These are phyloP conservation scores for Punica granatum DNA, from an alignment of 345 rosid genomes.

Conservation along the genomic window DNA sequence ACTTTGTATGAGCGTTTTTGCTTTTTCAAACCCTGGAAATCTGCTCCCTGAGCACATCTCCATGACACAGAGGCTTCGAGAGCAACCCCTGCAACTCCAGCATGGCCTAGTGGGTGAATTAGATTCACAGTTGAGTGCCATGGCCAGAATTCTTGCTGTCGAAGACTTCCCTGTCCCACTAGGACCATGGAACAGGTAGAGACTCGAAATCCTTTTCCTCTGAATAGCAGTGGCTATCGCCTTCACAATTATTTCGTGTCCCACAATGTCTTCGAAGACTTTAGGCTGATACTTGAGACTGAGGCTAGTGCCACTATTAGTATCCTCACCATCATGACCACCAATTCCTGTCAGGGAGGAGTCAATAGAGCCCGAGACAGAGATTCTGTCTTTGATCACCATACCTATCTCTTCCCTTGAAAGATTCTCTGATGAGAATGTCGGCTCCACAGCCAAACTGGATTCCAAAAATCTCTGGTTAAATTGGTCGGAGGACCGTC, in stretches of 20 bases:
- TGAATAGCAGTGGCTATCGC: slow-evolving; percentile 17
- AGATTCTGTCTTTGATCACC: background rate
- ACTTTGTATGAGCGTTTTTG: slow-evolving; percentile 23
- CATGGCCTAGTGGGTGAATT: slow-evolving; percentile 14
- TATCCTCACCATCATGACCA: background rate
- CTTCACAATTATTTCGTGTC: slow-evolving; percentile 20
- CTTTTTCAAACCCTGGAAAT: slow-evolving; percentile 21
- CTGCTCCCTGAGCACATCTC: slow-evolving; percentile 21
- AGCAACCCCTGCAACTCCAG: slow-evolving; percentile 27
- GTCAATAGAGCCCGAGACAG: background rate
- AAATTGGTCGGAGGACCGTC: slow-evolving; percentile 1
- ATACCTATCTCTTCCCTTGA: background rate
- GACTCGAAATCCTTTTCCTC: slow-evolving; percentile 12
- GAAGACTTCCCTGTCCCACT: slow-evolving; percentile 31
- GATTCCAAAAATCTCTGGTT: background rate
- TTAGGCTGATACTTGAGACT: slow-evolving; percentile 25
- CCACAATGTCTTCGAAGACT: slow-evolving; percentile 20
- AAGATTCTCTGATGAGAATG: slow-evolving; percentile 1
- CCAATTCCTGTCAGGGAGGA: background rate
- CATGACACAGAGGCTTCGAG: slow-evolving; percentile 20
- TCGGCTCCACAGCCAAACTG: background rate
- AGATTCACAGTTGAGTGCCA: slow-evolving; percentile 24
- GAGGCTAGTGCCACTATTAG: slow-evolving; percentile 13
- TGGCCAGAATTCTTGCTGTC: slow-evolving; percentile 19
- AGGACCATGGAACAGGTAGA: slow-evolving; percentile 33